A percentile compares a stretch with the other conserved stretches of the same genome.
Evolutionary conservation across 2,329 filamentous ascomycete genomes (phyloP).

Genomic region (Clarireedia paspali): DNA sequence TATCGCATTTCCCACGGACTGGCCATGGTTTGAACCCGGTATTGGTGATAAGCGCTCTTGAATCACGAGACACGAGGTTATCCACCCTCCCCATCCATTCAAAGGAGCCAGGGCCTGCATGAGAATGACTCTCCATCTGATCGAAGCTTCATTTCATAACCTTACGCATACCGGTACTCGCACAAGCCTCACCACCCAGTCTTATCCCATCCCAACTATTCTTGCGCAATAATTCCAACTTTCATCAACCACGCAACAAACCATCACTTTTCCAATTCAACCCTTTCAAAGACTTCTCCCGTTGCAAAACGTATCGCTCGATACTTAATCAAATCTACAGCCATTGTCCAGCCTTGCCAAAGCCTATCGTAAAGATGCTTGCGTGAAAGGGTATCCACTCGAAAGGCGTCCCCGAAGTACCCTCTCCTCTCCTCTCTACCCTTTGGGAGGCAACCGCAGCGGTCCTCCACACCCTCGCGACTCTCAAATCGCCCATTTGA

Average conservation of each 20-base stretch:
- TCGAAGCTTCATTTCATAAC: neutral
- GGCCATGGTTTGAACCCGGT: neutral
- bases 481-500: neutral
- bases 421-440: neutral
- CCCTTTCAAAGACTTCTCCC: neutral
- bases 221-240: neutral
- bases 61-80: neutral
- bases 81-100: neutral
- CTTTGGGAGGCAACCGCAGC: neutral
- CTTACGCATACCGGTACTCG: neutral
- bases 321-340: neutral
- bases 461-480: neutral
- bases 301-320: neutral
- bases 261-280: neutral
- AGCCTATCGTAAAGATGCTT: constrained; percentile 1
- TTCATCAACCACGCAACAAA: neutral
- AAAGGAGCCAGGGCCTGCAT: neutral
- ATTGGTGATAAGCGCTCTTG: neutral
- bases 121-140: neutral
- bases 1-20: neutral
- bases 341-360: neutral
- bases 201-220: neutral
- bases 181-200: neutral
- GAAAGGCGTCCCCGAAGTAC: neutral
- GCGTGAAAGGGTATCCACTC: constrained; percentile 6